These are phyloP conservation scores for Colletotrichum trifolii DNA, from an alignment of 2,329 filamentous ascomycete species.

Conservation along the genomic window DNA sequence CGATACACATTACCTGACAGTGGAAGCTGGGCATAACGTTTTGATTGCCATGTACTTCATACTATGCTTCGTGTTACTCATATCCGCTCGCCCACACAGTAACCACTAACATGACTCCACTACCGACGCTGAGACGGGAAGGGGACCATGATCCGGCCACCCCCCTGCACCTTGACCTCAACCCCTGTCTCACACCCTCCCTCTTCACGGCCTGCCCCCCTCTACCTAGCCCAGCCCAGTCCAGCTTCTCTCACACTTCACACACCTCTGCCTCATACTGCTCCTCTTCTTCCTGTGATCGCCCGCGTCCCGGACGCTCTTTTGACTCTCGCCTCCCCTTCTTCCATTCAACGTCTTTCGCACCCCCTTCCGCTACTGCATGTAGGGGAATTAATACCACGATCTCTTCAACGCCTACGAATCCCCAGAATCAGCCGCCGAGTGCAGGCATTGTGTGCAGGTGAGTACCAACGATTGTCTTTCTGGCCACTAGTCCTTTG, in stretches of 20 bases:
- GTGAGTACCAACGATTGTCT: constrained; percentile 22
- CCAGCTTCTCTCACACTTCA: constrained; percentile 14
- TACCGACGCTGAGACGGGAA: not conserved
- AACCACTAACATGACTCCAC: no score
- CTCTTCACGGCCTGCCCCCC: not conserved
- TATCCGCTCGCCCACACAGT: no score
- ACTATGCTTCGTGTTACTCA: no score
- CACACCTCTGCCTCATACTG: constrained; percentile 16
- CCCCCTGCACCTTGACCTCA: not conserved
- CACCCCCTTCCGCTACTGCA: constrained; percentile 27
- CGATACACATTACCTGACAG: no score
- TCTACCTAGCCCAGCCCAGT: constrained; percentile 16
- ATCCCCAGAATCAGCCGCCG: constrained; percentile 33
- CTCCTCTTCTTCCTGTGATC: constrained; percentile 35
- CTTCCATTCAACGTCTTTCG: constrained; percentile 15
- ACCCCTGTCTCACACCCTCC: not conserved
- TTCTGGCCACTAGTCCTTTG: not conserved
- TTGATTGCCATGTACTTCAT: no score
- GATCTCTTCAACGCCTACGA: constrained; percentile 16
- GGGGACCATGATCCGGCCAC: not conserved
- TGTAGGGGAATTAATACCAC: constrained; percentile 30
- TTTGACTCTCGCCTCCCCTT: constrained; percentile 23
- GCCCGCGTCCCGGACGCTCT: constrained; percentile 29
- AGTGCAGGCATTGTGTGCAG: constrained; percentile 39
- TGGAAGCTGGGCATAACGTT: no score